Conservation (phyloP, 2,329 filamentous ascomycete genomes). For the Fusarium luffae region DNA sequence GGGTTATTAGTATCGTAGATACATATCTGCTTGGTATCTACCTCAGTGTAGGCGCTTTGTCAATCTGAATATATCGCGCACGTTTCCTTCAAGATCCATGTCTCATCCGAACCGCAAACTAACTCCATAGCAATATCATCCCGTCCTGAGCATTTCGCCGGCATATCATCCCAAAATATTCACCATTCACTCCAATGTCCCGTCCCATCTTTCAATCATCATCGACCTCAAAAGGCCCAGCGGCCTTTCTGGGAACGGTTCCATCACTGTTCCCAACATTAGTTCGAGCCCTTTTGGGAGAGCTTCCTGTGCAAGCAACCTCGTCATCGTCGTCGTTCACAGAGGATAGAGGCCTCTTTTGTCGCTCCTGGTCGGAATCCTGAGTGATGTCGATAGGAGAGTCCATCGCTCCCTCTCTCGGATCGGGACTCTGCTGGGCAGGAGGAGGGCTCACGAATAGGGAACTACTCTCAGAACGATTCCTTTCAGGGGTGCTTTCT, state of each 20-base stretch:
- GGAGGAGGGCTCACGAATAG: constrained; percentile 16
- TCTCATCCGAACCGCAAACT: no score
- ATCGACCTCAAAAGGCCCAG: neutral
- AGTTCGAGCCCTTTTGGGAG: neutral
- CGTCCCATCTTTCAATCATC: neutral
- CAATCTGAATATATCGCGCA: constrained; percentile 6
- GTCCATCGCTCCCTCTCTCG: neutral
- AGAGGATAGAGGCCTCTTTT: neutral
- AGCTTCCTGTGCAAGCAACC: neutral
- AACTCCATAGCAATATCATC: no score
- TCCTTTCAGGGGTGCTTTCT: constrained; percentile 1
- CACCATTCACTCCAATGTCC: no score
- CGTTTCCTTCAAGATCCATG: no score
- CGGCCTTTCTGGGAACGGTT: neutral
- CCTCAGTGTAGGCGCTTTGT: neutral
- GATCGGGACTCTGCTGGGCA: constrained; percentile 8
- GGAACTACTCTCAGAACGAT: constrained; percentile 23
- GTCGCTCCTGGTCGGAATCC: neutral
- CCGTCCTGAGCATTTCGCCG: no score
- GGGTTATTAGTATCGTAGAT: no score
- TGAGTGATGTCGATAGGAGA: neutral
- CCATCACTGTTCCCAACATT: no score
- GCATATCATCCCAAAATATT: no score
- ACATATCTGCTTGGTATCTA: no score
- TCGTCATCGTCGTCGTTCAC: neutral